Evolutionary conservation across 768 basidiomycete genomes (phyloP), one percentile per base, ranked within the genome.

Genomic region (Dacryopinax primogenitus): DNA sequence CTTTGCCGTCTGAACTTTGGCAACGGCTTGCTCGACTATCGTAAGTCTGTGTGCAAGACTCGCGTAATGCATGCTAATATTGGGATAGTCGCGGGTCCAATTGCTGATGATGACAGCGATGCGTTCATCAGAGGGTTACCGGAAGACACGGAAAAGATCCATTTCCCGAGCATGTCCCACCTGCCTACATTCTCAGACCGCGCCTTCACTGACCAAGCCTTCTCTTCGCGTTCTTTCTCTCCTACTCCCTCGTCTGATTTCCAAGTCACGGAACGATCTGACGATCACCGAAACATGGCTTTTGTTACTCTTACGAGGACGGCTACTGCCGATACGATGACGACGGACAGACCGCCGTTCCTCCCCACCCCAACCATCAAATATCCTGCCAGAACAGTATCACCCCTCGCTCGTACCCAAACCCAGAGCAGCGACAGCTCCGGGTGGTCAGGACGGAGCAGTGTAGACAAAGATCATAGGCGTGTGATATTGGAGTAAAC

Each of bases 1-100:
- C 68, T 85, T 67, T 90, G 88, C 72, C 80, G 84, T 35, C 72
- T 82, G 70, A 90, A 90, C 76, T 90, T 90, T 69, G 86, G 85
- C 65, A 88, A 86, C 73, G 88, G 88, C 26, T 76, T 91, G 66
- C 74, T 79, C 65, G 80, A 80, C 23, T 85, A 86, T 73, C 76
- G 88, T 90, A 68, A 76, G 87, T 75, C 33, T 28, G n/a, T n/a
- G n/a, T n/a, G n/a, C n/a, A n/a, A n/a, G n/a, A n/a, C n/a, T n/a
- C n/a, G n/a, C n/a, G n/a, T n/a, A n/a, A n/a, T n/a, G n/a, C n/a
- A n/a, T n/a, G n/a, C n/a, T n/a, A n/a, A n/a, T n/a, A n/a, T n/a
- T n/a, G n/a, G n/a, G 18, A 44, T 23, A 44, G 41, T 44, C 18
- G 41, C 18, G 3, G 18, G 41, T 23, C 18, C 18, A 6, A 18